Evolutionary conservation across 768 basidiomycete genomes (phyloP), one percentile per base, ranked within the genome.

Genomic region (Kwoniella sp.): DNA sequence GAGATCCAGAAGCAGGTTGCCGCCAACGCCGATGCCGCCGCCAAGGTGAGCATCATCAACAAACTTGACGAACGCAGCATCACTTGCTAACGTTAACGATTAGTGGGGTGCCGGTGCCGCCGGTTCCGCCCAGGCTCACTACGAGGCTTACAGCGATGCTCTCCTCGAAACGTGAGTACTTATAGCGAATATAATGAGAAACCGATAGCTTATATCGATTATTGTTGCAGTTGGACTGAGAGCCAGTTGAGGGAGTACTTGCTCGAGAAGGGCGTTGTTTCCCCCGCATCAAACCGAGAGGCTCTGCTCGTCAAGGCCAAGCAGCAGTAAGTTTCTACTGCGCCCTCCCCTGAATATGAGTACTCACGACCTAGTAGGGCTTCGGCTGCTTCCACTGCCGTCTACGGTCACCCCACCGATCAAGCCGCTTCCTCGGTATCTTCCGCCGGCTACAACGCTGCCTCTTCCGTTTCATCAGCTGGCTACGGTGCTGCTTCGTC

Each of bases 221-320:
- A 17, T 25, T 34, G 17, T 14, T 34, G 41, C 39, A 68, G 75
- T 1, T 98, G 90, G 90, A 83, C 87, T 69, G 91, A 96, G 65
- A 84, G 82, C 11, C 80, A 79, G 25, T 78, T 95, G 19, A 82
- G 91, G 65, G 78, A 86, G 57, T 93, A 86, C 75, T 79, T 98
- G 10, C 81, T 95, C 47, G 82, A 87, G 65, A 86, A 93, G 60
- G 91, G 91, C 34, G 78, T 93, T 54, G 82, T 98, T 43, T 81
- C 84, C 5, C 91, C 92, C 12, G 80, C 81, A 25, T 85, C 86
- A 2, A 84, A 84, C 2, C 79, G 80, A 49, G 92, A 95, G 67
- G 82, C 89, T 64, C 82, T 96, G 19, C 78, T 87, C 19, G 75
- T 86, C 14, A 79, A 87, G 33, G 90, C 88, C 23, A 86, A 86